A percentile compares a stretch with the other conserved stretches of the same genome.
These are phyloP conservation scores for Abelmoschus esculentus DNA, from an alignment of 345 rosid species.

Conservation along the genomic window DNA sequence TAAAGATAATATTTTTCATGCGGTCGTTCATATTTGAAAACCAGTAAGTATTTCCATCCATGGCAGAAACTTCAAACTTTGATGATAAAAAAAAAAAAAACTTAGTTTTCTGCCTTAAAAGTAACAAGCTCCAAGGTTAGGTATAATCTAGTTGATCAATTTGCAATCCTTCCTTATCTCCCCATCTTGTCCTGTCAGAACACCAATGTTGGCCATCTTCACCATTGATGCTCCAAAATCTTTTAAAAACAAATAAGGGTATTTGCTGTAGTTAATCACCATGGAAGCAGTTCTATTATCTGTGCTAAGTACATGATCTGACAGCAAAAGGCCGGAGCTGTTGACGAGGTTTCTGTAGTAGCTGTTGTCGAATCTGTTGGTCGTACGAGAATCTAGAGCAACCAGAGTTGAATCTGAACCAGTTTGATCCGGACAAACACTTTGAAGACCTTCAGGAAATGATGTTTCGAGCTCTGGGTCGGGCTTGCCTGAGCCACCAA, in stretches of 20 bases:
- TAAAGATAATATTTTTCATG: not conserved
- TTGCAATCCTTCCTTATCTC: slow-evolving; percentile 56
- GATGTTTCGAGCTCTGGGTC: slow-evolving; percentile 49
- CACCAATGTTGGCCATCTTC: slow-evolving; percentile 46
- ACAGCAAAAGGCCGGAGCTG: slow-evolving; percentile 53
- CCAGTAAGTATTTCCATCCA: too few relatives aligned
- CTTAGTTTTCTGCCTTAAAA: not conserved
- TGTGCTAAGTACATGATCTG: slow-evolving; percentile 59
- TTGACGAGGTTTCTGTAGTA: slow-evolving; percentile 39
- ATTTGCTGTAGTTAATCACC: slow-evolving; percentile 47
- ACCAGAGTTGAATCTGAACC: slow-evolving; percentile 40
- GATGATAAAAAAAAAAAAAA: not conserved
- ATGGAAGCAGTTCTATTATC: slow-evolving; percentile 38
- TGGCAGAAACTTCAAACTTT: not conserved
- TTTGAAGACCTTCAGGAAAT: slow-evolving; percentile 36
- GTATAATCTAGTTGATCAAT: slow-evolving; percentile 36
- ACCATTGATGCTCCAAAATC: slow-evolving; percentile 61
- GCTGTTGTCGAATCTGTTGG: slow-evolving; percentile 41
- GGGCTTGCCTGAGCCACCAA: slow-evolving; percentile 44
- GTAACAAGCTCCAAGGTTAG: not conserved
- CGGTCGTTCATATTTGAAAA: not conserved
- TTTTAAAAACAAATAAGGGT: slow-evolving; percentile 35
- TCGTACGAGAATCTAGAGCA: slow-evolving; percentile 35
- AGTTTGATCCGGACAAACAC: slow-evolving; percentile 40
- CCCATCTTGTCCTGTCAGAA: slow-evolving; percentile 48